These are phyloP conservation scores for Parathielavia appendiculata DNA, from an alignment of 495 filamentous ascomycete genomes.

Conservation along the genomic window DNA sequence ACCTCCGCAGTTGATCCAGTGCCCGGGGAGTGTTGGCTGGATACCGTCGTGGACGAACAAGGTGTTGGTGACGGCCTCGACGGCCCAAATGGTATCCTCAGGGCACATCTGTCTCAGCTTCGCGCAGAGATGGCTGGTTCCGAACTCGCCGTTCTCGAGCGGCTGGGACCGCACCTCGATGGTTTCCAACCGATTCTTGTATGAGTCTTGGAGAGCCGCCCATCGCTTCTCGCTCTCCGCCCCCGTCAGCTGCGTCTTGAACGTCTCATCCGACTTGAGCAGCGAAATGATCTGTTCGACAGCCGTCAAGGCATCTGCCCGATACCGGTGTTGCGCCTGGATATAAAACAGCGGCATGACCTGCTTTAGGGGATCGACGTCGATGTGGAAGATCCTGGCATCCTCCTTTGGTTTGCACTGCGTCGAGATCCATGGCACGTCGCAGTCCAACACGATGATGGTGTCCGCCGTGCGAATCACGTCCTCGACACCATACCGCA, in stretches of 20 bases:
- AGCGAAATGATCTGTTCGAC: slow-evolving; percentile 63
- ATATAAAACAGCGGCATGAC: slow-evolving; percentile 84
- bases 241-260: slow-evolving; percentile 44
- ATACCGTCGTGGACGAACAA: slow-evolving; percentile 74
- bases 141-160: slow-evolving; percentile 60
- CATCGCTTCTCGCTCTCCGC: slow-evolving; percentile 47
- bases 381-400: slow-evolving; percentile 73
- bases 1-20: slow-evolving; percentile 91
- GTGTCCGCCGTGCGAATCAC: slow-evolving; percentile 71
- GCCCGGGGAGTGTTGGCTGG: slow-evolving; percentile 68
- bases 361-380: slow-evolving; percentile 81
- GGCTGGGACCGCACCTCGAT: slow-evolving; percentile 55
- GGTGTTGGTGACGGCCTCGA: slow-evolving; percentile 87
- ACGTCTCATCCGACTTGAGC: slow-evolving; percentile 45
- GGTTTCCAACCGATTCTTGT: slow-evolving; percentile 53
- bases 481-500: slow-evolving; percentile 72
- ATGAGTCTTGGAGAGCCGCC: slow-evolving; percentile 52
- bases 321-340: slow-evolving; percentile 65
- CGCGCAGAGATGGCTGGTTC: slow-evolving; percentile 62
- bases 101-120: slow-evolving; percentile 62
- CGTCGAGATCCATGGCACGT: slow-evolving; percentile 62
- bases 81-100: slow-evolving; percentile 71
- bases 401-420: slow-evolving; percentile 53
- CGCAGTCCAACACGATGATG: slow-evolving; percentile 83
- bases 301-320: slow-evolving; percentile 65